Percentiles rank a stretch among this genome's conserved stretches.
Conservation (phyloP, 1,284 basidiomycete species). For the Phenoliferia sp. region DNA sequence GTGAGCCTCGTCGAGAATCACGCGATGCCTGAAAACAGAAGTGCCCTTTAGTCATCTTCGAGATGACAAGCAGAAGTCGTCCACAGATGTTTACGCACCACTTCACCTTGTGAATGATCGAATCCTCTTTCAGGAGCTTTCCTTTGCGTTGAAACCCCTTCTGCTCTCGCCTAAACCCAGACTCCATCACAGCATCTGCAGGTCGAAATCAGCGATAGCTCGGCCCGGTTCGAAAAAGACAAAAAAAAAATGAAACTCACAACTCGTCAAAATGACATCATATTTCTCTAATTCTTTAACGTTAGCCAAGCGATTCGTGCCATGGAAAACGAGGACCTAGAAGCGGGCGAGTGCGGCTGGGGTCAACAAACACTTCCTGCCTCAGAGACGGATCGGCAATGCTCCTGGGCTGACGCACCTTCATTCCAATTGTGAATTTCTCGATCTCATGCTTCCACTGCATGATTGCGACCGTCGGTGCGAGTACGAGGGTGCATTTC, state of each 20-base stretch:
- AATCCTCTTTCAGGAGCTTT: constrained; percentile 80
- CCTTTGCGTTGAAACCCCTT: constrained; percentile 85
- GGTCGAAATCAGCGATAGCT: constrained; percentile 40
- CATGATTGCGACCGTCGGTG: constrained; percentile 82
- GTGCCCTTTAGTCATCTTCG: neutral
- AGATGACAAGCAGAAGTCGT: neutral
- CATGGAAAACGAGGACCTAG: constrained; percentile 84
- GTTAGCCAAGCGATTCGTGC: constrained; percentile 56
- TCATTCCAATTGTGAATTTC: constrained; percentile 46
- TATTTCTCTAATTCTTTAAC: constrained; percentile 68
- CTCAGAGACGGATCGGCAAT: neutral
- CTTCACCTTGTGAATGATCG: constrained; percentile 73
- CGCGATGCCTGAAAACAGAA: constrained; percentile 56
- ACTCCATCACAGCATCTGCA: constrained; percentile 73
- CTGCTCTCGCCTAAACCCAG: constrained; percentile 87
- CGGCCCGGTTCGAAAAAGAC: constrained; percentile 50
- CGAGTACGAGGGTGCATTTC: constrained; percentile 85
- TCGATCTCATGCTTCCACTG: constrained; percentile 97
- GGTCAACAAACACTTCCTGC: neutral
- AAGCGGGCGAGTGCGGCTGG: neutral
- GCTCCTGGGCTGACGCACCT: constrained; percentile 13
- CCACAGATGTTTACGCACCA: constrained; percentile 61
- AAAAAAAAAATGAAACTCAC: neutral
- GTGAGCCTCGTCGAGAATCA: constrained; percentile 86
- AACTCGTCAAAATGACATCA: constrained; percentile 61